phyloP scores from a whole-genome alignment of 345 rosid genomes.

The Citrus mangshanensis region DNA sequence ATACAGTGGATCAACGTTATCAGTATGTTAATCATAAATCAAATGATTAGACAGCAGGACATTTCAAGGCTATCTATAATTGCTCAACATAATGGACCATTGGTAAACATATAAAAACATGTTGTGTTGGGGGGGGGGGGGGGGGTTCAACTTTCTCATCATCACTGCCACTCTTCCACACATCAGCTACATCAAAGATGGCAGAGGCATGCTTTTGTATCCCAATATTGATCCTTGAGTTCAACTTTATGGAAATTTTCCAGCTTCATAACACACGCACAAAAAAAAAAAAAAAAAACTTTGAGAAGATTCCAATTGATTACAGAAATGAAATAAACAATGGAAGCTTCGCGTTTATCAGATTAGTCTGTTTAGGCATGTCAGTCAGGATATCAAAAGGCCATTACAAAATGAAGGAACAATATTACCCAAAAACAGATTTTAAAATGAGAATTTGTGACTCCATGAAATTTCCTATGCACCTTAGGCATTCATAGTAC shows the following conservation, averaged over 20 bases:
- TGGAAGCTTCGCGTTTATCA: not conserved
- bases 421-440: constrained; percentile 5
- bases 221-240: not conserved
- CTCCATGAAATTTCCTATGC: not conserved
- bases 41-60: no score
- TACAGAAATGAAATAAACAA: constrained; percentile 3
- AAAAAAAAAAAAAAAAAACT: no score
- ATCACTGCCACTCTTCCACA: not conserved
- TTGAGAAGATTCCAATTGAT: not conserved
- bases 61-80: not conserved
- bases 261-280: not conserved
- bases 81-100: not conserved
- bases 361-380: no score
- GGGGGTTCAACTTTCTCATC: not conserved
- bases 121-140: no score
- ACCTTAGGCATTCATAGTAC: not conserved
- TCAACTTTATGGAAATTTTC: not conserved
- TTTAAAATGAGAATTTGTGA: not conserved
- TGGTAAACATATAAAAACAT: not conserved
- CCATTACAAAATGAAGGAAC: not conserved
- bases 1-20: constrained; percentile 19
- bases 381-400: not conserved
- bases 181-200: not conserved
- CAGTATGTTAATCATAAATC: not conserved
- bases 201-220: not conserved